These are phyloP conservation scores for Pestalotiopsis sp. DNA, from an alignment of 2,329 filamentous ascomycete species.

Conservation along the genomic window DNA sequence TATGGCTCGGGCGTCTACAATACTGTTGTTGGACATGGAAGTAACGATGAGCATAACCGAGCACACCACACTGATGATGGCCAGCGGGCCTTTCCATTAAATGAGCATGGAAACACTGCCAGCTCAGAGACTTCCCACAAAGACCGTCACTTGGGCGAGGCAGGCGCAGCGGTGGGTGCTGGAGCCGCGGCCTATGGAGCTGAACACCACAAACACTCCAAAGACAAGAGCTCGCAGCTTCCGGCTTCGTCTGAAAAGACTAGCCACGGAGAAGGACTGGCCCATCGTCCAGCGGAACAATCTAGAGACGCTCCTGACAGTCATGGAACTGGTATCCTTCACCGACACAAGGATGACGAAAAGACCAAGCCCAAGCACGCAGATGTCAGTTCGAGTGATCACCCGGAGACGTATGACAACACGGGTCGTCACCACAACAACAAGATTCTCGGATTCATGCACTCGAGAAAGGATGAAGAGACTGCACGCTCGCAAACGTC, in stretches of 20 bases:
- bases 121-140: too few relatives aligned
- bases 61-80: neutral
- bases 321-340: neutral
- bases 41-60: constrained; percentile 14
- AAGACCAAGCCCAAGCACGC: neutral
- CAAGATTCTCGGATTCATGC: neutral
- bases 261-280: neutral
- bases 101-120: neutral
- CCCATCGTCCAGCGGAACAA: neutral
- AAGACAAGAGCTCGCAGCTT: neutral
- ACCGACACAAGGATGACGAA: neutral
- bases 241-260: neutral
- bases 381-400: neutral
- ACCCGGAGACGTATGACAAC: neutral
- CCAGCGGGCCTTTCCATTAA: neutral
- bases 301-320: neutral
- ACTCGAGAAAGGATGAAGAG: neutral
- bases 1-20: constrained; percentile 20
- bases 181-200: constrained; percentile 2
- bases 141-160: constrained; percentile 1
- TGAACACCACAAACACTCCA: constrained; percentile 4
- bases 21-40: constrained; percentile 28
- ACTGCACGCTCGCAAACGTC: neutral
- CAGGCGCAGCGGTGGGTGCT: neutral
- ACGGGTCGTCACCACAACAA: neutral